A percentile compares a stretch with the other conserved stretches of the same genome.
These are phyloP conservation scores for Moringa oleifera DNA, from an alignment of 345 rosid species.

Conservation along the genomic window DNA sequence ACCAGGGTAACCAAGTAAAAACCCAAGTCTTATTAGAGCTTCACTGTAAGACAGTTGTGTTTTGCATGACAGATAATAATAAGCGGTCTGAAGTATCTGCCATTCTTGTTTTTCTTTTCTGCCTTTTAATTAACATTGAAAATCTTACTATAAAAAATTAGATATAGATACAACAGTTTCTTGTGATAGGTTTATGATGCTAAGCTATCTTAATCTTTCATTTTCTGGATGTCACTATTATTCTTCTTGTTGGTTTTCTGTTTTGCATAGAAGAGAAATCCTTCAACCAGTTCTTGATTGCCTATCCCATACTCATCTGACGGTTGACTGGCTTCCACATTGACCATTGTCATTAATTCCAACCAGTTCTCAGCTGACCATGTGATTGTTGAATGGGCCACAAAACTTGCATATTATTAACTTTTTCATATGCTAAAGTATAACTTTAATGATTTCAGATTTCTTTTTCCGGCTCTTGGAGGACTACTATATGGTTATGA, in stretches of 20 bases:
- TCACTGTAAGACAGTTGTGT: too few relatives aligned
- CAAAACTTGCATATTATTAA: not conserved
- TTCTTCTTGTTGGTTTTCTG: not conserved
- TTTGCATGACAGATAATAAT: too few relatives aligned
- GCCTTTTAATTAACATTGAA: too few relatives aligned
- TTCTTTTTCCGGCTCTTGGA: conserved; percentile 97
- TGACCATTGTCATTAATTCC: not conserved
- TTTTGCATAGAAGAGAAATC: not conserved
- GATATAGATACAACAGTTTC: too few relatives aligned
- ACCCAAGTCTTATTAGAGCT: too few relatives aligned
- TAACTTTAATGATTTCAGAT: conserved; percentile 47
- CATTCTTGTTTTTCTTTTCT: too few relatives aligned
- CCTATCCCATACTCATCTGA: not conserved
- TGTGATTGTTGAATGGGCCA: conserved; percentile 2
- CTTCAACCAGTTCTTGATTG: not conserved
- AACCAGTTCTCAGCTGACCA: conserved; percentile 2
- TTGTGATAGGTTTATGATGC: too few relatives aligned
- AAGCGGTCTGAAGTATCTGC: too few relatives aligned
- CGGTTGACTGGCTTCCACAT: not conserved
- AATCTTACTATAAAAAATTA: too few relatives aligned
- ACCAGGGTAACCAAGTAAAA: too few relatives aligned
- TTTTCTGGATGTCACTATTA: not conserved
- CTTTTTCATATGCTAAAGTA: conserved; percentile 9
- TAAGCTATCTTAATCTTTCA: not conserved
- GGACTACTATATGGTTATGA: conserved; percentile 94